A percentile compares a stretch with the other conserved stretches of the same genome.
These are phyloP conservation scores for Xanthoconium stramineum DNA, from an alignment of 768 basidiomycete species.

Conservation along the genomic window DNA sequence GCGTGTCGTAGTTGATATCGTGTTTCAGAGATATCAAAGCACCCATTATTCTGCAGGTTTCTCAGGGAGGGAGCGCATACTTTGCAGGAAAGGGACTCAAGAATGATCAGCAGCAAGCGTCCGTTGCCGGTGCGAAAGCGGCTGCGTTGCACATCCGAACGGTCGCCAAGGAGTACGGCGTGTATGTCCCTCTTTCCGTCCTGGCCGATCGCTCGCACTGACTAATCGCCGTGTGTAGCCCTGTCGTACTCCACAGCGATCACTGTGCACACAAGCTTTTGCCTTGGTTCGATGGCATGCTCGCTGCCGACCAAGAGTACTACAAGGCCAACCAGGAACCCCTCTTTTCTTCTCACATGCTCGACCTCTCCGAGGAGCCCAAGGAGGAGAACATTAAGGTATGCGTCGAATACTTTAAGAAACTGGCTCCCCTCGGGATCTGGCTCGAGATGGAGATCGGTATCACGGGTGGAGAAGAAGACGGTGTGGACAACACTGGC, in stretches of 20 bases:
- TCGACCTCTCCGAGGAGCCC: conserved; percentile 91
- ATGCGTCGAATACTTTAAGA: conserved; percentile 93
- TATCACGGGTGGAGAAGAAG: conserved; percentile 99
- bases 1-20: conserved; percentile 11
- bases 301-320: conserved; percentile 91
- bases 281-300: conserved; percentile 99
- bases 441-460: conserved; percentile 99
- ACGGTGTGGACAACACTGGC: conserved; percentile 96
- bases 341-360: conserved; percentile 97
- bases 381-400: conserved; percentile 93
- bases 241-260: conserved; percentile 96
- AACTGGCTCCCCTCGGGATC: conserved; percentile 85
- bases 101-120: conserved; percentile 95
- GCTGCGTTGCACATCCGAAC: conserved; percentile 90
- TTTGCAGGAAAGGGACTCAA: conserved; percentile 95
- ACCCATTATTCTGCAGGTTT: conserved; percentile 96
- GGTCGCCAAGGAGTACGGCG: conserved; percentile 86
- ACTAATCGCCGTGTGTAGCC: conserved; percentile 43
- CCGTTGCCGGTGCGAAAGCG: conserved; percentile 86
- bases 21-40: conserved; percentile 81
- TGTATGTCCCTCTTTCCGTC: conserved; percentile 51
- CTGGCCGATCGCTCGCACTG: background rate
- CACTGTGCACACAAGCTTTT: conserved; percentile 98
- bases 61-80: conserved; percentile 95
- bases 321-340: conserved; percentile 85